Base-by-base conservation (phyloP, 2,329 filamentous ascomycete species). In the Colletotrichum tropicale region DNA sequence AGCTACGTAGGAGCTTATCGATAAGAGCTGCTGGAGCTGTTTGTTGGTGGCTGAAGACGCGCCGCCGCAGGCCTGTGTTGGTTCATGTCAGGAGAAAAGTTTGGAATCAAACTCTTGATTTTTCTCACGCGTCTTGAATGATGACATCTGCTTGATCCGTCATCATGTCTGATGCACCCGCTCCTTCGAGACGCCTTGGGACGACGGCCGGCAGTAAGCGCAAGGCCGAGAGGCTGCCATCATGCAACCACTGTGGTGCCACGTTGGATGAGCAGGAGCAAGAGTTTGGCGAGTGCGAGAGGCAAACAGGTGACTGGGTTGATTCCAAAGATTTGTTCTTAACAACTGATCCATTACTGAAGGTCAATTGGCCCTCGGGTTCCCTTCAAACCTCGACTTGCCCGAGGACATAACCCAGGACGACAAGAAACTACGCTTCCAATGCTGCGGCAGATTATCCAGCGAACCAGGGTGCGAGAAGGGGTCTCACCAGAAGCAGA, bases 111-210 rank as follows among this genome's bases (percentile, higher is more conserved):
- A 21, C 9, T 13, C 3, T 8, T 48, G 43, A 0, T 0, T 21
- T 21, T 48, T 0, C n/a, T 6, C n/a, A 1, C n/a, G 18, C n/a
- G 8, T 48, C 2, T 48, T 48, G n/a, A 0, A 21, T 48, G n/a
- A 48, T 48, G 21, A 0, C 43, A 1, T 48, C n/a, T 48, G 43
- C 10, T 0, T 21, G n/a, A 21, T 48, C 43, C 43, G 43, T 48
- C 0, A 48, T 48, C n/a, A 48, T 48, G 43, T 21, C 43, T 48
- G 43, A 48, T 6, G n/a, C 43, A 48, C 0, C 43, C 0, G 10
- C 43, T 48, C 3, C 18, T 48, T 4, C 18, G 16, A 48, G 38
- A 48, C 0, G 38, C 38, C 9, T 48, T n/a, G 18, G 0, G 2
- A n/a, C 9, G 38, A 48, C 38, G 5, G 12, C 18, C 18, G 18